phyloP scores from a whole-genome alignment of 495 filamentous ascomycete genomes.

The Penicillium macrosclerotiorum region DNA sequence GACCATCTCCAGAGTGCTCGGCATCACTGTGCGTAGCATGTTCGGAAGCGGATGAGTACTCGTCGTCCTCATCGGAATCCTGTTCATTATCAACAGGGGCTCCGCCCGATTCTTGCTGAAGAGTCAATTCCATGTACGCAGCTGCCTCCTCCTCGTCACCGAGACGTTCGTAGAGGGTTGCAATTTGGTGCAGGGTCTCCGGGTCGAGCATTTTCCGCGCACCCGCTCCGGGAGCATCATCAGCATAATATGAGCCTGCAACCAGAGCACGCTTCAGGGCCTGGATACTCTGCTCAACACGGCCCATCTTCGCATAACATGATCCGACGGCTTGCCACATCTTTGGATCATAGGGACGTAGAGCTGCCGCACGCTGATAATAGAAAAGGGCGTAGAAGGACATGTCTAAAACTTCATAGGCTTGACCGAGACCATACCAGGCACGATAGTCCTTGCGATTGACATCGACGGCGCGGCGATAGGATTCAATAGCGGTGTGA shows the following conservation, averaged over 20 bases:
- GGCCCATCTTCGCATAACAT: constrained; percentile 84
- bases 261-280: constrained; percentile 88
- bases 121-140: constrained; percentile 89
- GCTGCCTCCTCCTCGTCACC: constrained; percentile 74
- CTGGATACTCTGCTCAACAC: constrained; percentile 82
- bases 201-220: constrained; percentile 71
- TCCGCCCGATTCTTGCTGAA: constrained; percentile 77
- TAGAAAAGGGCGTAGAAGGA: constrained; percentile 96
- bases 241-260: constrained; percentile 77
- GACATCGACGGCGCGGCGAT: constrained; percentile 91
- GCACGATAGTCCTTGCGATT: constrained; percentile 97
- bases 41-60: constrained; percentile 24
- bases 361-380: constrained; percentile 89
- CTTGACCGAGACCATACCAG: constrained; percentile 97
- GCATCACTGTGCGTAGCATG: constrained; percentile 25
- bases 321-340: constrained; percentile 98
- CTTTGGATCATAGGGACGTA: constrained; percentile 89
- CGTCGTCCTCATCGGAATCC: constrained; percentile 32
- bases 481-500: constrained; percentile 95
- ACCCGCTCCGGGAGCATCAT: constrained; percentile 34
- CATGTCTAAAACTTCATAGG: constrained; percentile 98
- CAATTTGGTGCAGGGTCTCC: constrained; percentile 86
- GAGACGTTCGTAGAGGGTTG: constrained; percentile 79
- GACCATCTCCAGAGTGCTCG: constrained; percentile 44
- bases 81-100: constrained; percentile 33